Evolutionary conservation across 1,139 yeast genomes (phyloP).

Genomic region (Zygosaccharomyces sapae): DNA sequence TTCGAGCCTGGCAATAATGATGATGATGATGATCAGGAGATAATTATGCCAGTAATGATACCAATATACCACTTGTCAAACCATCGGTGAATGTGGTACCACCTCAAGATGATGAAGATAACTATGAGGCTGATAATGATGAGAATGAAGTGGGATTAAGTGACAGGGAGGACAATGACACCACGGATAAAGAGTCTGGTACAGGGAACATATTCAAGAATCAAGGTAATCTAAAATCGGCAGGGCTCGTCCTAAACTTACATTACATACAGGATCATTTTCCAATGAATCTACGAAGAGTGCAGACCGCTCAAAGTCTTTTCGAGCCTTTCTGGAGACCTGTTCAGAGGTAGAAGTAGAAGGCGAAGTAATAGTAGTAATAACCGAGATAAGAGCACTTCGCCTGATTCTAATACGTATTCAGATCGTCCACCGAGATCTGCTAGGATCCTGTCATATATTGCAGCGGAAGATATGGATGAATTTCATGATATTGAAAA

Average conservation of each 20-base stretch:
- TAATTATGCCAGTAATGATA: conserved; percentile 1
- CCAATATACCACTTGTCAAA: conserved; percentile 5
- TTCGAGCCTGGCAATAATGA: conserved; percentile 16
- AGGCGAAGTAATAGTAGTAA: conserved; percentile 19
- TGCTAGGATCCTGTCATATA: conserved; percentile 28
- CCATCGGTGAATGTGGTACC: conserved; percentile 15
- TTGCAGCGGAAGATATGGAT: conserved; percentile 34
- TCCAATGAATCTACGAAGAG: conserved; percentile 7
- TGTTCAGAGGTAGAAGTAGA: conserved; percentile 14
- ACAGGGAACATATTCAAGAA: conserved; percentile 20
- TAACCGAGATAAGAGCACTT: conserved; percentile 7
- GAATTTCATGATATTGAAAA: conserved; percentile 34
- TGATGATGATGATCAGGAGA: conserved; percentile 5
- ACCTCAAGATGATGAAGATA: conserved; percentile 9
- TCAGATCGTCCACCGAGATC: conserved; percentile 23
- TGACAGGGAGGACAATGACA: conserved; percentile 10
- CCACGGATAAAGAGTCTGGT: conserved; percentile 14
- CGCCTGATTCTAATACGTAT: conserved; percentile 15
- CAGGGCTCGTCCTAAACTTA: conserved; percentile 18
- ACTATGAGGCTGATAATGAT: conserved; percentile 7
- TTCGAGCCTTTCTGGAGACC: conserved; percentile 8
- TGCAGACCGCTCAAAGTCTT: conserved; percentile 7
- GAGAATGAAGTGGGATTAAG: conserved; percentile 7
- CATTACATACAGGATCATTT: conserved; percentile 19
- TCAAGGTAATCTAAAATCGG: conserved; percentile 4